phyloP scores from a whole-genome alignment of 805 yeast genomes.

The Kodamaea restingae region DNA sequence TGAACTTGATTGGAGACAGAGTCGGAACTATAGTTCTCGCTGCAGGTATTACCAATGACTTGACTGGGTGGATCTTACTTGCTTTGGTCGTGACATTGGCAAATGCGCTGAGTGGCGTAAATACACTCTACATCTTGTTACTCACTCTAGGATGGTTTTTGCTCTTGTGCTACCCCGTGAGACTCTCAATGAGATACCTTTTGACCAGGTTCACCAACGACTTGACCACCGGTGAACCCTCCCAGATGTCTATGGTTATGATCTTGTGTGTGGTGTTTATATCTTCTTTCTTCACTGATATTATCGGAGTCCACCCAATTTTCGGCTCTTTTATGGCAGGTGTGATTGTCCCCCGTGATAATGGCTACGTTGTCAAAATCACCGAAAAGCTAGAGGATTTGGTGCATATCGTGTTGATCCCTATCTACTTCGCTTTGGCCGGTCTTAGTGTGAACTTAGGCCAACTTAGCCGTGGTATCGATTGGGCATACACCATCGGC shows the following conservation, averaged over 20 bases:
- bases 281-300: slow-evolving; percentile 76
- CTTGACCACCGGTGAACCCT: slow-evolving; percentile 55
- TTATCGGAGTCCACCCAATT: slow-evolving; percentile 82
- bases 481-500: slow-evolving; percentile 76
- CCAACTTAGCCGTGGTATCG: slow-evolving; percentile 56
- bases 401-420: slow-evolving; percentile 66
- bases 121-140: slow-evolving; percentile 64
- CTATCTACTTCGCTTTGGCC: slow-evolving; percentile 75
- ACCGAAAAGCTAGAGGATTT: slow-evolving; percentile 77
- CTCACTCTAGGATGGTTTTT: slow-evolving; percentile 69
- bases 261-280: slow-evolving; percentile 54
- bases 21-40: slow-evolving; percentile 72
- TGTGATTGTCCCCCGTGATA: slow-evolving; percentile 69
- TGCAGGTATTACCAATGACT: slow-evolving; percentile 78
- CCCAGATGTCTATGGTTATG: slow-evolving; percentile 55
- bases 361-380: slow-evolving; percentile 63
- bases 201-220: slow-evolving; percentile 49
- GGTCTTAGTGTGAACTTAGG: slow-evolving; percentile 72
- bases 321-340: slow-evolving; percentile 84
- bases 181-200: slow-evolving; percentile 43
- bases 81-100: slow-evolving; percentile 76
- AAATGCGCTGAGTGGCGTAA: slow-evolving; percentile 64
- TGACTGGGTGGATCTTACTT: slow-evolving; percentile 75
- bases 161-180: slow-evolving; percentile 54
- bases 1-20: slow-evolving; percentile 64